Base-by-base conservation (phyloP, 2,329 filamentous ascomycete genomes). In the Lithohypha guttulata region DNA sequence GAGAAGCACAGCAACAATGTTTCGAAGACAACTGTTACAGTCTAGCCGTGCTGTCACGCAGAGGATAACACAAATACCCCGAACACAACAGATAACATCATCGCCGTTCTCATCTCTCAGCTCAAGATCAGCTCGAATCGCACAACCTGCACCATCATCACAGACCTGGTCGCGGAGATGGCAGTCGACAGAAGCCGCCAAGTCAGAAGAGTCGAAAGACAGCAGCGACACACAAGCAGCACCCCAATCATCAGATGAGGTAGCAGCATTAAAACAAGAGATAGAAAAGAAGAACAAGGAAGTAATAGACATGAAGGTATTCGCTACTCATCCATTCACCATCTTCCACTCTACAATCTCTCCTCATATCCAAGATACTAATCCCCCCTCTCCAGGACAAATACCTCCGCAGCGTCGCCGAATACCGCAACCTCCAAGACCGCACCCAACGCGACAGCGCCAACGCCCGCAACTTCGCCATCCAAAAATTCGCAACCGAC, bases 361-460 rank as follows among this genome's bases (percentile, higher is more conserved):
- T 13, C 23, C n/a, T n/a, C n/a, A n/a, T n/a, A n/a, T n/a, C n/a
- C n/a, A n/a, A n/a, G n/a, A n/a, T n/a, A n/a, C n/a, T n/a, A 15
- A 27, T 33, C 11, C 31, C 15, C 27, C 33, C 35, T 39, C 43
- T 36, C 27, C 51, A 96, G 91, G 91, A 96, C 66, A 91, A 86
- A 69, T 93, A 86, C 64, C 75, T 95, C 48, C 89, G 91, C 59
- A 82, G 83, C 40, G 79, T 96, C 49, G 91, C 91, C 65, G 91
- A 98, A 56, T 96, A 93, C 75, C 85, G 85, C 60, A 98, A 96
- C 68, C 82, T 98, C 36, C 89, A 96, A 69, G 85, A 95, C 57
- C 84, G 91, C 57, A 93, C 85, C 29, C 75, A 80, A 61, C 85
- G 91, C 57, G 91, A 98, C 52, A 80, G 93, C 60, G 84, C 91